Percentiles rank a stretch among this genome's conserved stretches.
phyloP scores from a whole-genome alignment of 208 protist genomes.

The Zelonia costaricensis region DNA sequence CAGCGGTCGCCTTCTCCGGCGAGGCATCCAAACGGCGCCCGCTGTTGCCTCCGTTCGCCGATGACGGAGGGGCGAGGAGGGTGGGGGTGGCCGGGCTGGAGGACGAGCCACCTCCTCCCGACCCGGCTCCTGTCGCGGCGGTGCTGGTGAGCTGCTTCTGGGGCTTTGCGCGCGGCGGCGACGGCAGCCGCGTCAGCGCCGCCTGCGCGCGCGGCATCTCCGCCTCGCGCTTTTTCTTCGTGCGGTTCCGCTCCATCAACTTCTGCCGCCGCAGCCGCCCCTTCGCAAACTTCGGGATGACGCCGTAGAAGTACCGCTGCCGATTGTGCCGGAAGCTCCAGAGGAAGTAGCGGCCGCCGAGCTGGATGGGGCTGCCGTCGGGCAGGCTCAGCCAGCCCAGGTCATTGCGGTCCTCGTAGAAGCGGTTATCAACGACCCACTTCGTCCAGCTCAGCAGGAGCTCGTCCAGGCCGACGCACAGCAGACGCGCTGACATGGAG shows the following conservation, averaged over 20 bases:
- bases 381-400: constrained; percentile 41
- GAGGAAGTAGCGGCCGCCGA: constrained; percentile 54
- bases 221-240: constrained; percentile 24
- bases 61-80: too few species aligned
- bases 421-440: constrained; percentile 46
- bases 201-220: not conserved
- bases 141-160: too few species aligned
- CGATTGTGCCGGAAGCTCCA: constrained; percentile 59
- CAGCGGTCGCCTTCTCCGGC: too few species aligned
- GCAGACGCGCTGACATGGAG: constrained; percentile 34
- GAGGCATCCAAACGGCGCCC: too few species aligned
- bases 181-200: not conserved
- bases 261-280: constrained; percentile 38
- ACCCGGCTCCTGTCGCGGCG: too few species aligned
- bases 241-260: constrained; percentile 28
- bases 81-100: too few species aligned
- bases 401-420: constrained; percentile 52
- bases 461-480: constrained; percentile 42
- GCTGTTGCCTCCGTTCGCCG: too few species aligned
- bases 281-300: constrained; percentile 68
- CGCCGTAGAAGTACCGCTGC: constrained; percentile 62
- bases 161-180: not conserved
- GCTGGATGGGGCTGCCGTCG: constrained; percentile 31
- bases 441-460: constrained; percentile 61
- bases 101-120: too few species aligned